Evolutionary conservation across 2,329 filamentous ascomycete species (phyloP).

Genomic region (Myotisia sp.): DNA sequence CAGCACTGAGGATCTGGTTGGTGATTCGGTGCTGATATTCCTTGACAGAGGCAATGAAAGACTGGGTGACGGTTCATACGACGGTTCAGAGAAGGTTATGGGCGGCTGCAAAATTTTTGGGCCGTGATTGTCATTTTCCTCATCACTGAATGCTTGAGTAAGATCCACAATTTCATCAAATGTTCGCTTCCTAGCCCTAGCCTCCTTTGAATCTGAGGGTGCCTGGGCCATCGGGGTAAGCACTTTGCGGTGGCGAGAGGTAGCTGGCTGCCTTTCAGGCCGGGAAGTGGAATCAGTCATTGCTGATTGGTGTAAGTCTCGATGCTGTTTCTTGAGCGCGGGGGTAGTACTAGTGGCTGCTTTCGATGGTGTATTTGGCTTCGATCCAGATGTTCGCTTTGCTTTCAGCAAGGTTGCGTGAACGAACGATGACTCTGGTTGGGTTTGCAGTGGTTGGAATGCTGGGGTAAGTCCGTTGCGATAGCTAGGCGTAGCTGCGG

Average conservation of each 20-base stretch:
- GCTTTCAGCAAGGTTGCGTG: neutral
- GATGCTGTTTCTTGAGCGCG: neutral
- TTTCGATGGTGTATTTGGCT: neutral
- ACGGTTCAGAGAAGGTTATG: no score
- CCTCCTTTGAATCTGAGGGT: constrained; percentile 34
- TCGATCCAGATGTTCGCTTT: neutral
- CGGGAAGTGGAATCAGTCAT: no score
- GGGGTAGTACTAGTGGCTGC: constrained; percentile 1
- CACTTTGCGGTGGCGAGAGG: neutral
- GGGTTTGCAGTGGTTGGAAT: constrained; percentile 3
- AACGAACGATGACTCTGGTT: constrained; percentile 1
- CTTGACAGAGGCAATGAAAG: no score
- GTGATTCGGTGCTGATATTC: no score
- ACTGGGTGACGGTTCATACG: no score
- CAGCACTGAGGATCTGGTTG: no score
- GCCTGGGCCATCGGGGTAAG: no score
- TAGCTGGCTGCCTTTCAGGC: neutral
- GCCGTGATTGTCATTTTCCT: constrained; percentile 22
- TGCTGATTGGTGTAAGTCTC: no score
- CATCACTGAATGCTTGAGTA: constrained; percentile 32
- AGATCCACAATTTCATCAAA: constrained; percentile 43
- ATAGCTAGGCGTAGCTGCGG: neutral
- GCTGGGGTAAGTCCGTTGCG: no score
- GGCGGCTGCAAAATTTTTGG: no score
- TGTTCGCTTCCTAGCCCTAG: constrained; percentile 41